A percentile compares a stretch with the other conserved stretches of the same genome.
phyloP scores from a whole-genome alignment of 1,284 basidiomycete genomes.

The Ustilago nuda region DNA sequence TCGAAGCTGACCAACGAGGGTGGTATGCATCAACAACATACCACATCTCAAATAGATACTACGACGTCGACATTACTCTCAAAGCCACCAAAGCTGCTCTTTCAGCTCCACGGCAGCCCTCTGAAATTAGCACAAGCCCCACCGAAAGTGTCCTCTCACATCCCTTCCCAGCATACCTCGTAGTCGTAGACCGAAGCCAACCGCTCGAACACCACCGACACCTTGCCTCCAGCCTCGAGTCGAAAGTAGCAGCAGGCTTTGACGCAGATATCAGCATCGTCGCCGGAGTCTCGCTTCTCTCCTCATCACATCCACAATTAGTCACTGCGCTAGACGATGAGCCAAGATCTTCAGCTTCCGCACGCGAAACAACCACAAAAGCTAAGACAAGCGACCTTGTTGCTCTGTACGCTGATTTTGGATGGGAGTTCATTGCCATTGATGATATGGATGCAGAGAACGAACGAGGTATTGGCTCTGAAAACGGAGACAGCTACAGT shows the following conservation, averaged over 20 bases:
- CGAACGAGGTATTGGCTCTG: background rate
- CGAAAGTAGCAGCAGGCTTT: slow-evolving; percentile 24
- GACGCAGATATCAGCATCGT: slow-evolving; percentile 45
- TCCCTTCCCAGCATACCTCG: slow-evolving; percentile 35
- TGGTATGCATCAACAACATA: slow-evolving; percentile 39
- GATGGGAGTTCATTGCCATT: slow-evolving; percentile 60
- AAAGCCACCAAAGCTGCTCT: slow-evolving; percentile 29
- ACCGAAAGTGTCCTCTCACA: slow-evolving; percentile 11
- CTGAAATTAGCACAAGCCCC: too few relatives aligned
- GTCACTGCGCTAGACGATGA: slow-evolving; percentile 27
- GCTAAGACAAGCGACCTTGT: slow-evolving; percentile 44
- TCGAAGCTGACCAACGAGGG: background rate
- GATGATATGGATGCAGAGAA: slow-evolving; percentile 34
- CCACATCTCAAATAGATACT: slow-evolving; percentile 61
- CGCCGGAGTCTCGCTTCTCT: slow-evolving; percentile 28
- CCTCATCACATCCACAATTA: slow-evolving; percentile 11
- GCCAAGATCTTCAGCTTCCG: background rate
- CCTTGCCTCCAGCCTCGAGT: slow-evolving; percentile 19
- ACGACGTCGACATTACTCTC: slow-evolving; percentile 53
- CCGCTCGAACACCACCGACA: slow-evolving; percentile 28
- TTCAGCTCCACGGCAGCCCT: background rate
- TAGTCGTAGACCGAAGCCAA: slow-evolving; percentile 35
- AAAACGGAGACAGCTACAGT: slow-evolving; percentile 23
- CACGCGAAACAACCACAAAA: background rate
- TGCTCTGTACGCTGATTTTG: slow-evolving; percentile 54